Percentiles rank a stretch among this genome's conserved stretches.
These are phyloP conservation scores for Sclerotinia glacialis DNA, from an alignment of 2,329 filamentous ascomycete species.

Conservation along the genomic window DNA sequence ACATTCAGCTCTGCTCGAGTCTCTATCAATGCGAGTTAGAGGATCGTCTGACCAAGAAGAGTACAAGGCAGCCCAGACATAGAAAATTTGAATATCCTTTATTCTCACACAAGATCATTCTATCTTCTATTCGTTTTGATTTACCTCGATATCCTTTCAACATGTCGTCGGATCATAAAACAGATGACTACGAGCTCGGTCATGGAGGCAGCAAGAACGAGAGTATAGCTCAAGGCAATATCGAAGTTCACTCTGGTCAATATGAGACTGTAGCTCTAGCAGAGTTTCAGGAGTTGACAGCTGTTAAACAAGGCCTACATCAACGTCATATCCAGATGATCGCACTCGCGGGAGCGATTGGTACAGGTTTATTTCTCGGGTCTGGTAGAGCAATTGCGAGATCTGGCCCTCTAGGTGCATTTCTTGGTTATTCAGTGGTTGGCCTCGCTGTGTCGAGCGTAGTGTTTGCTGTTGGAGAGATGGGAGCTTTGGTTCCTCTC, in stretches of 20 bases:
- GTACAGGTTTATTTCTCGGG: constrained; percentile 54
- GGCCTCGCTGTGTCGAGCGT: constrained; percentile 47
- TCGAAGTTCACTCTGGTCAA: constrained; percentile 4
- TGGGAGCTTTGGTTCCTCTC: constrained; percentile 39
- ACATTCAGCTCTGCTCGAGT: neutral
- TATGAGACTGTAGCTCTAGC: neutral
- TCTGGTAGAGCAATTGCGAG: constrained; percentile 47
- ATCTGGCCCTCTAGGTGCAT: constrained; percentile 48
- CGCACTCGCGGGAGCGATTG: constrained; percentile 45
- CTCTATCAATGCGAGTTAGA: neutral
- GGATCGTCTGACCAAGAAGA: neutral
- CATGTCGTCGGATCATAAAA: constrained; percentile 5
- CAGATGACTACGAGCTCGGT: constrained; percentile 11
- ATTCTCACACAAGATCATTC: neutral
- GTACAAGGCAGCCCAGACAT: constrained; percentile 1
- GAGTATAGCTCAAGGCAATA: neutral
- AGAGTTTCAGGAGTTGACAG: constrained; percentile 6
- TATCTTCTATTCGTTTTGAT: neutral
- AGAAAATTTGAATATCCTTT: neutral
- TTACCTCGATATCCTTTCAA: neutral
- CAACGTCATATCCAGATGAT: constrained; percentile 46
- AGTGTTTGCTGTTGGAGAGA: constrained; percentile 41
- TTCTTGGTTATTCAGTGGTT: constrained; percentile 41
- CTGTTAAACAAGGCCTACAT: constrained; percentile 14
- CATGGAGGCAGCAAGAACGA: constrained; percentile 14